phyloP scores from a whole-genome alignment of 176 grass and related monocot genomes.

The Carex myosuroides region DNA sequence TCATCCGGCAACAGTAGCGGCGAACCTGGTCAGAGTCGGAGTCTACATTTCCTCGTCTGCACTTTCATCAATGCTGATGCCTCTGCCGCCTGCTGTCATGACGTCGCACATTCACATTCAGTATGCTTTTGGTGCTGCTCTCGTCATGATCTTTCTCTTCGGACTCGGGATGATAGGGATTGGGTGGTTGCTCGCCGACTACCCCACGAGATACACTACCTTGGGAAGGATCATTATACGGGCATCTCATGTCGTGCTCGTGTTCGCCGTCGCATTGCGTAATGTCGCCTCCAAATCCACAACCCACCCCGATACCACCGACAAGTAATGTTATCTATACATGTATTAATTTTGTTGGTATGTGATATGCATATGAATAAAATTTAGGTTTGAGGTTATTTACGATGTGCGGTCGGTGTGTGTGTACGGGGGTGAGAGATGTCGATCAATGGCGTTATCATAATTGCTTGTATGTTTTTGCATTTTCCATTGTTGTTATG shows the following conservation, averaged over 20 bases:
- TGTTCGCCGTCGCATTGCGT: not conserved
- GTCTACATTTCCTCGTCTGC: not conserved
- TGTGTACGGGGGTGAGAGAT: too few relatives aligned
- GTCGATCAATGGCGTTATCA: too few relatives aligned
- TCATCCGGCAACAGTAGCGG: not conserved
- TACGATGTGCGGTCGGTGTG: too few relatives aligned
- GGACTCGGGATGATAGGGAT: conserved; percentile 1
- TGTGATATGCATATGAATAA: too few relatives aligned
- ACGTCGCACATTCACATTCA: not conserved
- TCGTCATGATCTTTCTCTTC: not conserved
- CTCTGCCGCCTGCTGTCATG: not conserved
- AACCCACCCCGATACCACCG: not conserved
- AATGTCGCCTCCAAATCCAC: not conserved
- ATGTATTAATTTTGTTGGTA: too few relatives aligned
- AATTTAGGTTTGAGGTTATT: too few relatives aligned
- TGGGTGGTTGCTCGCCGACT: not conserved
- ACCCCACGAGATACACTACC: not conserved
- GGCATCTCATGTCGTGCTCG: not conserved
- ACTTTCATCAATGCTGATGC: not conserved
- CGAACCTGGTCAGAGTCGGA: not conserved
- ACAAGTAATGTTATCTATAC: too few relatives aligned
- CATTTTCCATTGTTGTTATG: too few relatives aligned
- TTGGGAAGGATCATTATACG: not conserved
- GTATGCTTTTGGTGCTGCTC: not conserved
- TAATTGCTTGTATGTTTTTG: too few relatives aligned